Conservation (phyloP, 768 basidiomycete genomes). For the Lyophyllum shimeji region DNA sequence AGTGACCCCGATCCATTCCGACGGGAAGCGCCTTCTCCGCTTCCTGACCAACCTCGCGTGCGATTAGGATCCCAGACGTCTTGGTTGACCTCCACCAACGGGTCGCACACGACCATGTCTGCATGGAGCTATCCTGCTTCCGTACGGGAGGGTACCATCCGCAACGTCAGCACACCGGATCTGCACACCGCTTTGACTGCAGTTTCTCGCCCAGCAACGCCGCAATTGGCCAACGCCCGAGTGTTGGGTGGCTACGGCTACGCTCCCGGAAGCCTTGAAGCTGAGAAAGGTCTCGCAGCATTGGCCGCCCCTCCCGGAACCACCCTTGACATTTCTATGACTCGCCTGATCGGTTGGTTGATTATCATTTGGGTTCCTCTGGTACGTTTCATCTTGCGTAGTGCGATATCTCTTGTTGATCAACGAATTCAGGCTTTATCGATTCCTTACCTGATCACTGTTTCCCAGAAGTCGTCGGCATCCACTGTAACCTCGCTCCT, state of each 20-base stretch:
- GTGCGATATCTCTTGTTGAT: not conserved
- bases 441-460: slow-evolving; percentile 58
- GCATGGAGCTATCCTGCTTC: slow-evolving; percentile 70
- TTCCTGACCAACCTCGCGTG: slow-evolving; percentile 38
- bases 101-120: slow-evolving; percentile 55
- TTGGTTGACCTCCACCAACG: slow-evolving; percentile 68
- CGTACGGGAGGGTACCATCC: slow-evolving; percentile 31
- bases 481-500: slow-evolving; percentile 45
- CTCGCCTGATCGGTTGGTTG: slow-evolving; percentile 62
- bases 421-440: slow-evolving; percentile 46
- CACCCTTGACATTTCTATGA: slow-evolving; percentile 55
- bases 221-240: slow-evolving; percentile 54
- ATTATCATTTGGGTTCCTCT: slow-evolving; percentile 67
- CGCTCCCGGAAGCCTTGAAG: slow-evolving; percentile 39
- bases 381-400: slow-evolving; percentile 37
- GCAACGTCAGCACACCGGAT: slow-evolving; percentile 39
- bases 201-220: slow-evolving; percentile 47
- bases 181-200: slow-evolving; percentile 40
- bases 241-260: slow-evolving; percentile 74
- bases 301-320: slow-evolving; percentile 42
- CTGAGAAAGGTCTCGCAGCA: slow-evolving; percentile 53
- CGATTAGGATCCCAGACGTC: slow-evolving; percentile 69
- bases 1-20: slow-evolving; percentile 65
- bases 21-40: slow-evolving; percentile 44
- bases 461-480: slow-evolving; percentile 35